Percentiles rank a stretch among this genome's conserved stretches.
Evolutionary conservation across 2,329 filamentous ascomycete species (phyloP).

Genomic region (Neofusicoccum laricinum): DNA sequence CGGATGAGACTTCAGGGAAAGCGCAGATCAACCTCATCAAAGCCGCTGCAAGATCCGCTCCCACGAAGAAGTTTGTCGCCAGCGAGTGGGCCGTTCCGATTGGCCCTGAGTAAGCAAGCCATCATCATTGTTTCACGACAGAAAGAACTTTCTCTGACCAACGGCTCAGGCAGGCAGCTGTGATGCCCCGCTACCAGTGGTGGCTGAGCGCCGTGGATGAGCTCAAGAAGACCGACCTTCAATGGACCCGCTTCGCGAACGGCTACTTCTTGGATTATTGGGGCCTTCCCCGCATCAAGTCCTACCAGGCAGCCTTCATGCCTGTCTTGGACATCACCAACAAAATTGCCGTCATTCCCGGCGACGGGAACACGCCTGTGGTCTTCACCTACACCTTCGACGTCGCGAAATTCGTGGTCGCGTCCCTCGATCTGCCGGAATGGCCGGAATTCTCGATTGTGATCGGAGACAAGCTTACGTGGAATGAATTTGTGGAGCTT

Average conservation of each 20-base stretch:
- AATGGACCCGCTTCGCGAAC: slow-evolving; percentile 27
- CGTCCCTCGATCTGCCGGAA: slow-evolving; percentile 37
- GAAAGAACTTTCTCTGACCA: background rate
- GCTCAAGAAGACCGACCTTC: slow-evolving; percentile 24
- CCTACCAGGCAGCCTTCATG: slow-evolving; percentile 20
- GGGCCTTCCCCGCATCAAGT: slow-evolving; percentile 24
- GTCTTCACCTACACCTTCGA: slow-evolving; percentile 51
- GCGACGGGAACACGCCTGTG: slow-evolving; percentile 44
- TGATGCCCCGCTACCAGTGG: background rate
- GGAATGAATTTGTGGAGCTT: slow-evolving; percentile 20
- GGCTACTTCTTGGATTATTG: slow-evolving; percentile 33
- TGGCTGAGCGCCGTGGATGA: slow-evolving; percentile 5
- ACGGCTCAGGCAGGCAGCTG: background rate
- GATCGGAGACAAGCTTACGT: slow-evolving; percentile 19
- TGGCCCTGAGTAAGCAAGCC: background rate
- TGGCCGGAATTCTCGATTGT: slow-evolving; percentile 41
- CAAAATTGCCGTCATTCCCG: slow-evolving; percentile 46
- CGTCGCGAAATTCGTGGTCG: slow-evolving; percentile 47
- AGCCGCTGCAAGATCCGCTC: slow-evolving; percentile 40
- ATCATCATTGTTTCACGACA: background rate
- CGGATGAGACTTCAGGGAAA: slow-evolving; percentile 25
- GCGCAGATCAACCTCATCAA: slow-evolving; percentile 45
- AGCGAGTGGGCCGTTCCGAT: slow-evolving; percentile 39
- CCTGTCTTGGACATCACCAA: slow-evolving; percentile 19
- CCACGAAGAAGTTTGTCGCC: slow-evolving; percentile 43